Base-by-base conservation (phyloP, 805 yeast genomes). In the Pichia nanzhaoensis region DNA sequence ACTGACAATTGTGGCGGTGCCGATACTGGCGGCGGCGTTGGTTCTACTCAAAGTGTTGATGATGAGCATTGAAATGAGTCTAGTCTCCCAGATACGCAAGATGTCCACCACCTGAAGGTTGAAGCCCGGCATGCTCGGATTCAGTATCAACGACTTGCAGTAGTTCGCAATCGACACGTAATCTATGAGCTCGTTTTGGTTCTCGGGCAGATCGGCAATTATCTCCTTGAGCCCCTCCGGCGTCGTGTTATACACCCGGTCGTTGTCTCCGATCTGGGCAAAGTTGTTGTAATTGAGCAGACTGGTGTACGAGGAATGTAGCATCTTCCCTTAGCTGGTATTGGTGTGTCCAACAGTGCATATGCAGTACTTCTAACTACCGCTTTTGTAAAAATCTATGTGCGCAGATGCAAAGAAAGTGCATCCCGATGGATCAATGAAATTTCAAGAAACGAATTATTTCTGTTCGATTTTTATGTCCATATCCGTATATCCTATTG, bases 31-130 rank as follows among this genome's bases (percentile, higher is more conserved):
- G 18, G 53, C 53, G 16, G 42, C 30, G 10, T 13, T 20, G 8
- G 5, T 35, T 10, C 28, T 36, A 37, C 52, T 49, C 28, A 48
- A 36, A 13, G 51, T 47, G 28, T 36, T 39, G 2, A 52, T 44
- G 16, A 41, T 55, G 27, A 58, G 41, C 38, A 61, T 42, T 18
- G 51, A 42, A 32, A 55, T 49, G 12, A 63, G 36, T 18, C 68
- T 35, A 7, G 59, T 46, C 39, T 62, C 78, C 59, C 74, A 74
- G 43, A 73, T 67, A 53, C 70, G 65, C 55, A 67, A 73, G 35
- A 70, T 65, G 42, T 69, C 77, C 3, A 39, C 37, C 14, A 58
- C 30, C 1, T 50, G 39, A 2, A 56, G 38, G 28, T 52, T 44
- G 8, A 54, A 42, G 12, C 45, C 30, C 1, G 53, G 37, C 17